Conservation (phyloP, 441 rosid species). For the Sinapis alba region DNA sequence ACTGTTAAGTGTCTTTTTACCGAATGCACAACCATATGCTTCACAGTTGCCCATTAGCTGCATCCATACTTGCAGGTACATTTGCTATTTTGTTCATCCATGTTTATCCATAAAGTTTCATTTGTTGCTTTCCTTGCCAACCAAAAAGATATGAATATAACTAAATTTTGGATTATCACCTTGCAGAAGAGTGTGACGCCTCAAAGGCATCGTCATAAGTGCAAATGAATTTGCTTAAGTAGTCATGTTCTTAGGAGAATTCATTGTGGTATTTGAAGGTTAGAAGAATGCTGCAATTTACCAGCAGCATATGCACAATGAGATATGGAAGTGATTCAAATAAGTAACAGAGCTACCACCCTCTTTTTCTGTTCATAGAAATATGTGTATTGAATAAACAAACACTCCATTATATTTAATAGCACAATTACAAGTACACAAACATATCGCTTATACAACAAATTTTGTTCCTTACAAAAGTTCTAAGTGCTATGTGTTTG, state of each 20-base stretch:
- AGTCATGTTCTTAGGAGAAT: neutral
- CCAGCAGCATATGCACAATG: neutral
- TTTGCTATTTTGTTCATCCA: too few relatives aligned
- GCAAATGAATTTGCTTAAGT: neutral
- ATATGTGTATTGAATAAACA: too few relatives aligned
- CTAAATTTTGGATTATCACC: too few relatives aligned
- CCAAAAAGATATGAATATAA: neutral
- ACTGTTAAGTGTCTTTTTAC: slow-evolving; percentile 22
- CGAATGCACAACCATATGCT: neutral
- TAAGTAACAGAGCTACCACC: too few relatives aligned
- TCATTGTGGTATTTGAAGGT: neutral
- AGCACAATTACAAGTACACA: neutral
- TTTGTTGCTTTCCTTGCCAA: neutral
- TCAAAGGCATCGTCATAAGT: neutral
- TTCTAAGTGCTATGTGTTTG: too few relatives aligned
- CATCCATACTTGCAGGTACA: neutral
- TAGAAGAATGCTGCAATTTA: neutral
- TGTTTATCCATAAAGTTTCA: neutral
- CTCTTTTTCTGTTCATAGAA: too few relatives aligned
- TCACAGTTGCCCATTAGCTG: neutral
- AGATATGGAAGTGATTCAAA: too few relatives aligned
- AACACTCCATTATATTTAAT: too few relatives aligned
- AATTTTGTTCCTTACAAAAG: too few relatives aligned
- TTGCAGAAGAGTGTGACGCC: neutral
- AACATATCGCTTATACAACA: too few relatives aligned